phyloP scores from a whole-genome alignment of 1,284 basidiomycete genomes.

The Paramarasmius palmivorus region DNA sequence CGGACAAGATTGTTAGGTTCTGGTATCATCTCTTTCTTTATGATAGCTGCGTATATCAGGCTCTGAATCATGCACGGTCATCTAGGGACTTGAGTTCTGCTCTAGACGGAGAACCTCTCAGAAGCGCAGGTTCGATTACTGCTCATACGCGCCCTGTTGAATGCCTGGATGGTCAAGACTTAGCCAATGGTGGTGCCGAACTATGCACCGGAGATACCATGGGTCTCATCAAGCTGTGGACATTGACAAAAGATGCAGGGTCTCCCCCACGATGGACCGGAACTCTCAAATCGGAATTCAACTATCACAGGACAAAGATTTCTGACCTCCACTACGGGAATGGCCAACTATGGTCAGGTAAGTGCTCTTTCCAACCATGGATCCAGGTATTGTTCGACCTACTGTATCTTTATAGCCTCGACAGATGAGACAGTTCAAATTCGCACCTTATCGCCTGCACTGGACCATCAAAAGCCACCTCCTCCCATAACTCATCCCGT shows the following conservation, averaged over 20 bases:
- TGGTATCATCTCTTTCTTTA: no score
- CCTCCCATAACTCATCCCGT: constrained; percentile 64
- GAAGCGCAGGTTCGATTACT: constrained; percentile 63
- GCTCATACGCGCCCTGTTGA: constrained; percentile 75
- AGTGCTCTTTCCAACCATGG: constrained; percentile 15
- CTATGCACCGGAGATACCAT: constrained; percentile 86
- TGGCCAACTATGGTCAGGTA: constrained; percentile 85
- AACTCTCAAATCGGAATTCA: constrained; percentile 57
- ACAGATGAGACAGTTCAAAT: constrained; percentile 83
- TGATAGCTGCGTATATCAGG: constrained; percentile 12
- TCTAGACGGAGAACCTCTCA: constrained; percentile 44
- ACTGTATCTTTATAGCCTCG: constrained; percentile 59
- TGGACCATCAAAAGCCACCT: constrained; percentile 32
- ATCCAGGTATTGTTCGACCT: neutral
- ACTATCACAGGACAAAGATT: constrained; percentile 78
- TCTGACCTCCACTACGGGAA: constrained; percentile 68
- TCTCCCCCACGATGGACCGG: constrained; percentile 51
- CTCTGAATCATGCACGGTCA: neutral
- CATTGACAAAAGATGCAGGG: constrained; percentile 50
- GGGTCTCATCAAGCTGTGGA: constrained; percentile 80
- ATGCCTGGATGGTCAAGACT: constrained; percentile 50
- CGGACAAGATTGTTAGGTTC: constrained; percentile 87
- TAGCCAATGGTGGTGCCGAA: constrained; percentile 44
- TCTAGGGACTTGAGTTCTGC: constrained; percentile 62
- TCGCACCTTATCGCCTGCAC: constrained; percentile 35